A percentile compares a stretch with the other conserved stretches of the same genome.
These are phyloP conservation scores for Sporothrix humicola DNA, from an alignment of 2,329 filamentous ascomycete genomes.

Conservation along the genomic window DNA sequence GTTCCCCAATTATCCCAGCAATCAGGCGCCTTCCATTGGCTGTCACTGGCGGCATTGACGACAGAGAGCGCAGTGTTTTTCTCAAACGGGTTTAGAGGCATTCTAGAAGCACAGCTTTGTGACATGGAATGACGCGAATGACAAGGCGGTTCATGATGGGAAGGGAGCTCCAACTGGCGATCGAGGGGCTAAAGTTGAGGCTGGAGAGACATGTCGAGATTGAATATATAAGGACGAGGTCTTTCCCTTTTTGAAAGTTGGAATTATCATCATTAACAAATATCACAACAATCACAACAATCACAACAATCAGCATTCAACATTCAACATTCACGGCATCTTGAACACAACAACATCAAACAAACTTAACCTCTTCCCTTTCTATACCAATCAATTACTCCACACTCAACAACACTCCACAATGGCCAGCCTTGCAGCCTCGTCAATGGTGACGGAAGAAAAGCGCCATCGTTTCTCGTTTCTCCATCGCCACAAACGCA, in stretches of 20 bases:
- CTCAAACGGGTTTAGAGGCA: constrained; percentile 1
- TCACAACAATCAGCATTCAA: not conserved
- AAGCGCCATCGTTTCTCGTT: constrained; percentile 20
- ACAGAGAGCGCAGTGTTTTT: constrained; percentile 2
- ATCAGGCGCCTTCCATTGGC: constrained; percentile 3
- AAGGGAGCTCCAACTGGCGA: not conserved
- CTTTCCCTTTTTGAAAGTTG: not conserved
- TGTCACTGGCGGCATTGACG: not conserved
- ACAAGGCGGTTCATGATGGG: not conserved
- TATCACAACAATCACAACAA: not conserved
- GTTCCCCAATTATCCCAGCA: not conserved
- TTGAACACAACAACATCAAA: not conserved
- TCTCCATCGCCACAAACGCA: constrained; percentile 18
- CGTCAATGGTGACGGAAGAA: not conserved
- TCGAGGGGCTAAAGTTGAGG: too few species aligned
- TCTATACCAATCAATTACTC: not conserved
- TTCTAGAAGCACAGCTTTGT: not conserved
- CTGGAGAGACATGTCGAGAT: not conserved
- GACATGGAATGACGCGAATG: not conserved
- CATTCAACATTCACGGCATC: not conserved
- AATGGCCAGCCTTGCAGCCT: constrained; percentile 17
- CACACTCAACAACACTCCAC: not conserved
- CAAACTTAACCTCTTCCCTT: not conserved
- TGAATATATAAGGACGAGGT: constrained; percentile 2
- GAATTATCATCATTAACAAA: not conserved